Evolutionary conservation across 768 basidiomycete genomes (phyloP).

Genomic region (Dendrothele bispora): DNA sequence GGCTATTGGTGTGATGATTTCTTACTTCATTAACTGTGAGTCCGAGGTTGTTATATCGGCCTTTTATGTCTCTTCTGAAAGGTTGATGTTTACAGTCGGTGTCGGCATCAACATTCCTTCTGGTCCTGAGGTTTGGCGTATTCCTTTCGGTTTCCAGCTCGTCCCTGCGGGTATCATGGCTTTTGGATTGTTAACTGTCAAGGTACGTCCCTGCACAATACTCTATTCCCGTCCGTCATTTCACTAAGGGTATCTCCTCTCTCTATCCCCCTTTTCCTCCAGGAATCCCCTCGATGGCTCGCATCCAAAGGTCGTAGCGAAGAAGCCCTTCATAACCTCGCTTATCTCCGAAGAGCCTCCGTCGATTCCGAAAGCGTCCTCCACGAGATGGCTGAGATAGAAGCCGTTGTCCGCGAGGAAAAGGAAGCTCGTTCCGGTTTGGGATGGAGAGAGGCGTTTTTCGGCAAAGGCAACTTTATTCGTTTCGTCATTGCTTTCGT

Average conservation of each 20-base stretch:
- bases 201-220: conserved; percentile 32
- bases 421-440: conserved; percentile 45
- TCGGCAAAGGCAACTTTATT: conserved; percentile 57
- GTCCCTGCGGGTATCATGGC: conserved; percentile 74
- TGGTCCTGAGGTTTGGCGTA: conserved; percentile 61
- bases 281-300: conserved; percentile 58
- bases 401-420: conserved; percentile 61
- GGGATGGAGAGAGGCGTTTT: conserved; percentile 50
- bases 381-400: conserved; percentile 55
- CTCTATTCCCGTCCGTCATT: neutral
- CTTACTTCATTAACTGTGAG: conserved; percentile 78
- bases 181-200: conserved; percentile 65
- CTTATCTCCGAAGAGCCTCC: conserved; percentile 39
- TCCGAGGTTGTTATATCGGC: conserved; percentile 11
- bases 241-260: no score
- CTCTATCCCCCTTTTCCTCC: neutral
- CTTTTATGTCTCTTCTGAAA: neutral
- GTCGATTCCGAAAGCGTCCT: conserved; percentile 31
- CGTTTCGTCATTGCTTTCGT: conserved; percentile 62
- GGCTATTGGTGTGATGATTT: conserved; percentile 73
- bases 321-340: conserved; percentile 43
- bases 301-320: conserved; percentile 41
- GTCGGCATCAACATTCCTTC: conserved; percentile 52
- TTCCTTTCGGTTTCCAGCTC: conserved; percentile 76
- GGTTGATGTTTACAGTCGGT: conserved; percentile 42